Evolutionary conservation across 2,329 filamentous ascomycete genomes (phyloP).

Genomic region (Coniochaeta sp.): DNA sequence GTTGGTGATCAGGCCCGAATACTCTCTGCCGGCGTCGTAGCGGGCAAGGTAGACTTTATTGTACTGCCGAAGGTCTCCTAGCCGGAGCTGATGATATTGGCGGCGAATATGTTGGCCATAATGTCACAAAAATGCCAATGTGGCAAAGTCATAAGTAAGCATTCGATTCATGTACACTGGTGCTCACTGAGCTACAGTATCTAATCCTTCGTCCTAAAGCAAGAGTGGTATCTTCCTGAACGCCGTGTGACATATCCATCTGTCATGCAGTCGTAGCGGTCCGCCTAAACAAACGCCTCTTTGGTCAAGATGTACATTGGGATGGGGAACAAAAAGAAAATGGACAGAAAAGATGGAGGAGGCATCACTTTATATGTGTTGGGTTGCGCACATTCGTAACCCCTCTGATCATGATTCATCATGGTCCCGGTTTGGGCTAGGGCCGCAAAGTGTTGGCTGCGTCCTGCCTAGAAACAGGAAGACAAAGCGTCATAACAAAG

Average conservation of each 20-base stretch:
- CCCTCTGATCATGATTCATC: background rate
- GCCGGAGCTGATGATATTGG: no score
- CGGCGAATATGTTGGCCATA: no score
- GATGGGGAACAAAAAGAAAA: background rate
- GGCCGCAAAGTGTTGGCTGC: background rate
- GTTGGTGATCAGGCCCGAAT: no score
- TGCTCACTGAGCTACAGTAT: background rate
- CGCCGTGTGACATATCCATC: background rate
- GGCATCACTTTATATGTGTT: background rate
- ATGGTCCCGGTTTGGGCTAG: background rate
- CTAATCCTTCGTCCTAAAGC: background rate
- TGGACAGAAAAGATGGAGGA: background rate
- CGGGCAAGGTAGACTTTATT: no score
- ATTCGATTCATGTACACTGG: background rate
- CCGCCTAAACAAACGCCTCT: background rate
- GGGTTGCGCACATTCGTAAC: background rate
- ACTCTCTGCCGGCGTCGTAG: no score
- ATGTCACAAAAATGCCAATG: background rate
- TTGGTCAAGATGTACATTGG: background rate
- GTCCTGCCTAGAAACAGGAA: no score
- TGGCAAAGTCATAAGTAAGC: no score
- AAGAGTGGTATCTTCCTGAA: background rate
- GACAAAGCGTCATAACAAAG: no score
- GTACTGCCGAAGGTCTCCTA: no score
- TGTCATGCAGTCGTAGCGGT: background rate